Evolutionary conservation across 2,329 filamentous ascomycete genomes (phyloP).

Genomic region (Dactylellina drechsleri): DNA sequence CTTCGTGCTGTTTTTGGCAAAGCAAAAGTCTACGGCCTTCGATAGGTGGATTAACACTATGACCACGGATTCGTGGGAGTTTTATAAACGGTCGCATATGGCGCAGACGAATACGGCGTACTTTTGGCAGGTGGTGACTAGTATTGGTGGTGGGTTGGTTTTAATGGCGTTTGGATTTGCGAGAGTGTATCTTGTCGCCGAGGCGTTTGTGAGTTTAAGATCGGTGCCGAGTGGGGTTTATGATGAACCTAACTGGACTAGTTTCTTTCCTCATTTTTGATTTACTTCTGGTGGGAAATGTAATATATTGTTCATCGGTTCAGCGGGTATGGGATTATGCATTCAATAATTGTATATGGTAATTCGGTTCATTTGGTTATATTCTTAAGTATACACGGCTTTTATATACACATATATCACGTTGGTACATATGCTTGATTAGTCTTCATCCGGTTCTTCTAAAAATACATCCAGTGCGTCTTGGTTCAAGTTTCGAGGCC

Average conservation of each 20-base stretch:
- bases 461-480: neutral
- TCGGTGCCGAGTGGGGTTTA: slow-evolving; percentile 54
- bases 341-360: too few species aligned
- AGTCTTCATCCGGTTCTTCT: neutral
- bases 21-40: slow-evolving; percentile 33
- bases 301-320: too few species aligned
- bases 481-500: neutral
- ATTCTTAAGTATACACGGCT: too few species aligned
- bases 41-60: slow-evolving; percentile 34
- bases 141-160: slow-evolving; percentile 13
- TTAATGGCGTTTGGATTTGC: slow-evolving; percentile 25
- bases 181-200: slow-evolving; percentile 55
- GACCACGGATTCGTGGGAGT: slow-evolving; percentile 26
- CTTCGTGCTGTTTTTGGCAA: slow-evolving; percentile 28
- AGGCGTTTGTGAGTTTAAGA: slow-evolving; percentile 56
- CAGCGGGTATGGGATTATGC: too few species aligned
- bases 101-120: slow-evolving; percentile 24
- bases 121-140: slow-evolving; percentile 32
- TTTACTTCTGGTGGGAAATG: too few species aligned
- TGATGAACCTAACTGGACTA: slow-evolving; percentile 54
- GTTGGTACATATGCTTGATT: too few species aligned
- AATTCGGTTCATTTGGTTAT: too few species aligned
- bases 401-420: too few species aligned
- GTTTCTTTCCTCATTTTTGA: slow-evolving; percentile 56
- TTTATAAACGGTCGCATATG: slow-evolving; percentile 33